Base-by-base conservation (phyloP, 2,329 filamentous ascomycete genomes). In the Penicillium verrucosum region DNA sequence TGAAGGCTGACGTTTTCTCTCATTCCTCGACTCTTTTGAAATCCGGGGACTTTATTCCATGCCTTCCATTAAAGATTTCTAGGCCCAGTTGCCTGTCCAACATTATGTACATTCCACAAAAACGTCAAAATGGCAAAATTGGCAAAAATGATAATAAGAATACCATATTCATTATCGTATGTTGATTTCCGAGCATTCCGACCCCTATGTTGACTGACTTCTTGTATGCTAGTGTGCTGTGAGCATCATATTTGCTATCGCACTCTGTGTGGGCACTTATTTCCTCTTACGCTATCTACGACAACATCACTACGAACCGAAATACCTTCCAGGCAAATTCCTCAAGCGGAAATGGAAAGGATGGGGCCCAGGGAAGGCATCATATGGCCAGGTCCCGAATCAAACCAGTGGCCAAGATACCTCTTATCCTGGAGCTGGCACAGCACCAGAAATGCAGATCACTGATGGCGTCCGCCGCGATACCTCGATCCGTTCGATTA, bases 401-500 rank as follows among this genome's bases (percentile, higher is more conserved):
- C 67, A 62, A 45, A 51, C 64, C 21, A 62, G 64, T 53, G 59
- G 48, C 12, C 50, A 54, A 25, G 60, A 67, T 56, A 70, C 68
- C 14, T 59, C 69, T 12, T 69, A 68, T 54, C 63, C 64, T 16
- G 69, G 69, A 34, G 60, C 67, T 3, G 65, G 66, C 4, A 49
- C 61, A 36, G 56, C 63, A 61, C 68, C 64, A 53, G 71, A 70
- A 51, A 71, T 68, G 64, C 64, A 62, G 29, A 57, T 64, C 9
- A 60, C 56, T 44, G 57, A 60, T 18, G 57, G 75, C 71, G 85
- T 96, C 12, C 89, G 93, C 70, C 85, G 93, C 32, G 89, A 93
- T 66, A 92, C 90, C 1, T 95, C 90, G 9, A 82, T 97, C 44
- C 87, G 93, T 54, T 96, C 91, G n/a, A 86, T 97, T 54, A 94